These are phyloP conservation scores for Picocystis salinarum DNA, from an alignment of 139 green algal species.

Conservation along the genomic window DNA sequence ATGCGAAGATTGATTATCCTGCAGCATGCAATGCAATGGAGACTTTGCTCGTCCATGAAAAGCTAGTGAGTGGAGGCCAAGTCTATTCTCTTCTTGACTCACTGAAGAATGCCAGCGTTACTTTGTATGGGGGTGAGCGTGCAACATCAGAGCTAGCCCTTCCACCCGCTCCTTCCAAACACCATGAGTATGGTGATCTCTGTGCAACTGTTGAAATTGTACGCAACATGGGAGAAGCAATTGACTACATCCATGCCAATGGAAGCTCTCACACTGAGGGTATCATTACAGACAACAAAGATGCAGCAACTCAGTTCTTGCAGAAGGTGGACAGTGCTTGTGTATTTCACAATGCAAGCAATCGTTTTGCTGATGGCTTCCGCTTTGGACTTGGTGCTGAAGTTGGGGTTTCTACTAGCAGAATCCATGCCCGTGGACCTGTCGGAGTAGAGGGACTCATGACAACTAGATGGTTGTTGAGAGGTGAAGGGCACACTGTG, in stretches of 20 bases:
- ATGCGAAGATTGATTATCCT: slow-evolving; percentile 91
- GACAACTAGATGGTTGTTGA: slow-evolving; percentile 76
- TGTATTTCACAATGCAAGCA: slow-evolving; percentile 87
- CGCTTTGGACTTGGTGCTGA: slow-evolving; percentile 45
- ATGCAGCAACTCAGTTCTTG: slow-evolving; percentile 45
- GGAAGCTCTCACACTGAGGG: slow-evolving; percentile 67
- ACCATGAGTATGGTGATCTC: slow-evolving; percentile 70
- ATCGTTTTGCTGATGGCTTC: slow-evolving; percentile 89
- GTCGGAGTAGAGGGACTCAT: slow-evolving; percentile 96
- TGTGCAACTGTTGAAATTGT: slow-evolving; percentile 69
- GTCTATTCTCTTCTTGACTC: slow-evolving; percentile 25
- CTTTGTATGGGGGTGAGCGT: slow-evolving; percentile 28
- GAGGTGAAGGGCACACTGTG: slow-evolving; percentile 63
- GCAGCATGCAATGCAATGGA: slow-evolving; percentile 96
- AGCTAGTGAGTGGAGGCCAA: slow-evolving; percentile 18
- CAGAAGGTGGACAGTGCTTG: slow-evolving; percentile 71
- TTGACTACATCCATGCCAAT: slow-evolving; percentile 80
- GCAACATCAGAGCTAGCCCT: slow-evolving; percentile 12
- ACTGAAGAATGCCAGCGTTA: slow-evolving; percentile 38
- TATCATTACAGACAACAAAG: slow-evolving; percentile 44
- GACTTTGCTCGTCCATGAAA: slow-evolving; percentile 63
- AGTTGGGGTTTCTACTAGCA: slow-evolving; percentile 92
- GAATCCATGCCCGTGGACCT: slow-evolving; percentile 91
- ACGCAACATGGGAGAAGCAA: slow-evolving; percentile 42
- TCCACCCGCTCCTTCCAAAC: slow-evolving; percentile 14